Conservation (phyloP, 2,329 filamentous ascomycete genomes). For the Cercospora sp. region DNA sequence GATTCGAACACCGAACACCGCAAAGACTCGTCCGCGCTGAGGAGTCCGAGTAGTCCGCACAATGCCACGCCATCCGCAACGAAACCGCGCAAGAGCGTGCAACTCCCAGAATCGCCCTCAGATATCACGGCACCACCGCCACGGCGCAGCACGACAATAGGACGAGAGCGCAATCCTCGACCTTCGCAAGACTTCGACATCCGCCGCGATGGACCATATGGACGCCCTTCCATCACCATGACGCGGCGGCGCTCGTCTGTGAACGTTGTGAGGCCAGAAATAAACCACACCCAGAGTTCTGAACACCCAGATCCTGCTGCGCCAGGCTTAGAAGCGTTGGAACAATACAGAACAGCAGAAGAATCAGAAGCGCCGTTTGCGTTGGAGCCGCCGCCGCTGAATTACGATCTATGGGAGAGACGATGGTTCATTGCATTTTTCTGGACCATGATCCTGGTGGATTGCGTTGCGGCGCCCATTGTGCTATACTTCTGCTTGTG, state of each 20-base stretch:
- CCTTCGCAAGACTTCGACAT: constrained; percentile 36
- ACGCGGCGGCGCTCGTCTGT: constrained; percentile 32
- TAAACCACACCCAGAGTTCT: constrained; percentile 1
- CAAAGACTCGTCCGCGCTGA: background rate
- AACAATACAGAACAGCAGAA: constrained; percentile 14
- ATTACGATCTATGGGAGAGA: constrained; percentile 57
- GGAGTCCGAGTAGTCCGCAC: background rate
- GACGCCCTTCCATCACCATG: constrained; percentile 38
- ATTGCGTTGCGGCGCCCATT: constrained; percentile 60
- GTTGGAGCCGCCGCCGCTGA: constrained; percentile 53
- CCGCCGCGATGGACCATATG: constrained; percentile 38
- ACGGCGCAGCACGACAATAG: constrained; percentile 25
- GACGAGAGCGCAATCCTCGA: constrained; percentile 20
- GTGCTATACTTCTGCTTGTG: constrained; percentile 62
- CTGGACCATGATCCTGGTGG: constrained; percentile 61
- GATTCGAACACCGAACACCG: background rate
- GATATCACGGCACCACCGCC: background rate
- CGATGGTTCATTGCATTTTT: constrained; percentile 60
- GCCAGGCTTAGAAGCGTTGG: constrained; percentile 20
- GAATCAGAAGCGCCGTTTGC: constrained; percentile 32
- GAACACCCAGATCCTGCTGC: constrained; percentile 13
- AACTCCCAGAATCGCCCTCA: constrained; percentile 33
- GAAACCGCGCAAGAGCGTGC: constrained; percentile 42
- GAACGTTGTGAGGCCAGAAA: background rate
- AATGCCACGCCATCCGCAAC: constrained; percentile 22